phyloP scores from a whole-genome alignment of 1,284 basidiomycete species.

The Tilletia walkeri region DNA sequence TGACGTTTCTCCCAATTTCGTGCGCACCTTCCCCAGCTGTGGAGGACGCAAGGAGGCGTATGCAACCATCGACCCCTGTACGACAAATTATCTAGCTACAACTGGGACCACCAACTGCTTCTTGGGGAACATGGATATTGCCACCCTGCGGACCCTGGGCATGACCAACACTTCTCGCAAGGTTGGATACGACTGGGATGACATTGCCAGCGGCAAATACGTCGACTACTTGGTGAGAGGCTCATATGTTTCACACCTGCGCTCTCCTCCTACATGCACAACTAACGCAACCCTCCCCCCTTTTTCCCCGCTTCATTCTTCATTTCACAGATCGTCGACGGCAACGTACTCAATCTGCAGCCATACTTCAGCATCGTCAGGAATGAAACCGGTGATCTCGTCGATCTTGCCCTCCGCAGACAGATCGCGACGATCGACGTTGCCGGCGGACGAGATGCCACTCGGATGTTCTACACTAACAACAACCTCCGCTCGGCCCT shows the following conservation, averaged over 20 bases:
- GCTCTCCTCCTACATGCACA: background rate
- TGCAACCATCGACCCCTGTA: slow-evolving; percentile 74
- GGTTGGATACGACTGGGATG: slow-evolving; percentile 52
- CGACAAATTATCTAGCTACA: slow-evolving; percentile 28
- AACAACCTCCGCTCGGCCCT: slow-evolving; percentile 35
- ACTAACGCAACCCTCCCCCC: background rate
- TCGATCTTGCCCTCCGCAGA: slow-evolving; percentile 80
- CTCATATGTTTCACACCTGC: background rate
- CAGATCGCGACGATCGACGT: slow-evolving; percentile 62
- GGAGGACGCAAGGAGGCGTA: slow-evolving; percentile 60
- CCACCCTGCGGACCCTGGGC: slow-evolving; percentile 28
- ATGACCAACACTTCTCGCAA: slow-evolving; percentile 33
- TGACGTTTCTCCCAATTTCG: slow-evolving; percentile 84
- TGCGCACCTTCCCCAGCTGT: slow-evolving; percentile 61
- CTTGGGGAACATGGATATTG: slow-evolving; percentile 55
- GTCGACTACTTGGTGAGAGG: slow-evolving; percentile 31
- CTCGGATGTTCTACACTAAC: slow-evolving; percentile 57
- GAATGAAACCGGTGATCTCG: slow-evolving; percentile 69
- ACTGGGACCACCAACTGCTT: slow-evolving; percentile 61
- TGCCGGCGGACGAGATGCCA: slow-evolving; percentile 76
- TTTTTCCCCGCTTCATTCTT: slow-evolving; percentile 55
- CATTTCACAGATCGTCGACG: slow-evolving; percentile 72
- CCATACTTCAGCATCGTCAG: slow-evolving; percentile 80
- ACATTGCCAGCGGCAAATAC: slow-evolving; percentile 36
- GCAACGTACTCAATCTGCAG: slow-evolving; percentile 85